These are phyloP conservation scores for Cadophora sp. DNA, from an alignment of 2,329 filamentous ascomycete genomes.

Conservation along the genomic window DNA sequence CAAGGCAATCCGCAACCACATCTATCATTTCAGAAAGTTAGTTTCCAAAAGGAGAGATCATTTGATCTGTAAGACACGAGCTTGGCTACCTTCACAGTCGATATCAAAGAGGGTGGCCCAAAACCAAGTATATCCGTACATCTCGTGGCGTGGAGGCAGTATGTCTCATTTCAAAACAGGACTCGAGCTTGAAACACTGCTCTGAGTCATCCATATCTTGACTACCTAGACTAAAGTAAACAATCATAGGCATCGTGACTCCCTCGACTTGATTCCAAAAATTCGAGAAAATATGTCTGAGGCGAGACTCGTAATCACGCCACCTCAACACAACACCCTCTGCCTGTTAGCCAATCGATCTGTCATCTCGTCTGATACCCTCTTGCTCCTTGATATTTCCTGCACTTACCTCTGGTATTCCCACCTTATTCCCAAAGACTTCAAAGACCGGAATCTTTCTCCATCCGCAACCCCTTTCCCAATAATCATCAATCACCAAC, in stretches of 20 bases:
- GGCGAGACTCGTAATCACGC: background rate
- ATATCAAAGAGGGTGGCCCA: background rate
- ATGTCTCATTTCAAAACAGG: background rate
- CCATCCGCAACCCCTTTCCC: background rate
- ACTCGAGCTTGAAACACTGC: background rate
- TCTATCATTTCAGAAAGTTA: too few species aligned
- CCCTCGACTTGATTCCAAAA: background rate
- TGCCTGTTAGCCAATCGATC: too few species aligned
- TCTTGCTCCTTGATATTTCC: too few species aligned
- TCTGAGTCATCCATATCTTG: background rate
- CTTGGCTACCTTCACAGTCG: too few species aligned
- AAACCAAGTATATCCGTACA: conserved; percentile 10
- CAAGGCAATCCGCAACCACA: too few species aligned
- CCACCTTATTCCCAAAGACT: background rate
- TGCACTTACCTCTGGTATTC: too few species aligned
- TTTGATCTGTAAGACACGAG: conserved; percentile 11
- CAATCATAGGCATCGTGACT: background rate
- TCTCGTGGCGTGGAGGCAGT: too few species aligned
- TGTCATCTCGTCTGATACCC: too few species aligned
- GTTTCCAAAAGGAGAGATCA: background rate
- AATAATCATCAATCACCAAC: background rate
- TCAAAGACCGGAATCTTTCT: background rate
- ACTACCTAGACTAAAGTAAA: too few species aligned
- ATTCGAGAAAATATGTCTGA: background rate
- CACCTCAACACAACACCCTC: background rate